Evolutionary conservation across 2,329 filamentous ascomycete species (phyloP).

Genomic region (Pyricularia grisea): DNA sequence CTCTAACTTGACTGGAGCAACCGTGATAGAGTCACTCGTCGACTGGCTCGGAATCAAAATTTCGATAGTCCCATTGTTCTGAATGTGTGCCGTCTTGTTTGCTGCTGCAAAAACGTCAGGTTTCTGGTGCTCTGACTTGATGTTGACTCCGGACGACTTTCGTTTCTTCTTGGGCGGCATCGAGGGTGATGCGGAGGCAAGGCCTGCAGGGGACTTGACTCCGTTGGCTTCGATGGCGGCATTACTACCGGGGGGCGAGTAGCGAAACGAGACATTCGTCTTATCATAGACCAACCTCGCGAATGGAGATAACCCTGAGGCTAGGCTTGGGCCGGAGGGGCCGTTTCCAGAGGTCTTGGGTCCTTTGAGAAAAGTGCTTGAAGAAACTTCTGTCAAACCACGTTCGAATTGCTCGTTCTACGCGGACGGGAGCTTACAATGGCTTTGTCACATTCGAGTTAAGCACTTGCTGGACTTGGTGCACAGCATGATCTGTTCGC

Average conservation of each 20-base stretch:
- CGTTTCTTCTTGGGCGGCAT: constrained; percentile 17
- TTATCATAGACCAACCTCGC: constrained; percentile 36
- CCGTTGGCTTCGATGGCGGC: constrained; percentile 8
- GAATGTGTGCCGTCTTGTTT: constrained; percentile 20
- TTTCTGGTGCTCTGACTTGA: constrained; percentile 13
- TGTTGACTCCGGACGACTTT: constrained; percentile 12
- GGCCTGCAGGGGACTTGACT: neutral
- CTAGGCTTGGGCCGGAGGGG: constrained; percentile 20
- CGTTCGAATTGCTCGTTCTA: neutral
- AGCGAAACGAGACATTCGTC: constrained; percentile 28
- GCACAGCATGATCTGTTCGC: constrained; percentile 60
- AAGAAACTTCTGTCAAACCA: neutral
- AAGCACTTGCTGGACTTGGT: constrained; percentile 67
- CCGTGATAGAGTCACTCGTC: neutral
- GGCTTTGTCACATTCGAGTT: constrained; percentile 61
- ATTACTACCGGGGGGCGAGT: constrained; percentile 26
- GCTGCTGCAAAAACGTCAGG: constrained; percentile 7
- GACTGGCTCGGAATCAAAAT: constrained; percentile 36
- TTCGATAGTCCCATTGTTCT: constrained; percentile 32
- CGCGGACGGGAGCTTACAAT: constrained; percentile 36
- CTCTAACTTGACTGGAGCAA: neutral
- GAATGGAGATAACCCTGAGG: constrained; percentile 39
- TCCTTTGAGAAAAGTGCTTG: constrained; percentile 3
- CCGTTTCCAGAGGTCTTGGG: constrained; percentile 13
- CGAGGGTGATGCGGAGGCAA: neutral